phyloP scores from a whole-genome alignment of 345 rosid species.

The Brassica nigra region DNA sequence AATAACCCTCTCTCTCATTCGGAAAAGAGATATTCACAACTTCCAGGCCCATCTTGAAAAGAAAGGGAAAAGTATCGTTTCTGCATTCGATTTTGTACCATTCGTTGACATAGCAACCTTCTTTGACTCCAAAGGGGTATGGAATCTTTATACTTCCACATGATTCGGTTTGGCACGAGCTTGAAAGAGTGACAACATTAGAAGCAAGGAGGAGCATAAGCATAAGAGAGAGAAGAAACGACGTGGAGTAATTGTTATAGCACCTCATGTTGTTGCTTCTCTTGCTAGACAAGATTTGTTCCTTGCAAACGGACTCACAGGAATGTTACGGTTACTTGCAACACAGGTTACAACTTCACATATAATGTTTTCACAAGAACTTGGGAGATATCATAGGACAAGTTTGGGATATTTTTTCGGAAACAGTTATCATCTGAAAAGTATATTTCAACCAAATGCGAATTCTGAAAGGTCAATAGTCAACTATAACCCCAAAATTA shows the following conservation, averaged over 20 bases:
- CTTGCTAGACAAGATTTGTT: neutral
- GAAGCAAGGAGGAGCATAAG: neutral
- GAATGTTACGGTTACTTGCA: neutral
- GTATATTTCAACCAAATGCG: no score
- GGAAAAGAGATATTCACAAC: conserved; percentile 30
- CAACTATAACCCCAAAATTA: no score
- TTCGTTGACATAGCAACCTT: conserved; percentile 25
- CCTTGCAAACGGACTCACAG: neutral
- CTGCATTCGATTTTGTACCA: conserved; percentile 26
- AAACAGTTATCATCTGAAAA: no score
- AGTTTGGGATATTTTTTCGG: no score
- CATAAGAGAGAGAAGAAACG: neutral
- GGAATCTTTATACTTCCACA: conserved; percentile 48
- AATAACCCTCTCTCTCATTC: neutral
- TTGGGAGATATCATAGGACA: no score
- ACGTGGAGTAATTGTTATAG: neutral
- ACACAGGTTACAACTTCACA: neutral
- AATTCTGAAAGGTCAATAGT: no score
- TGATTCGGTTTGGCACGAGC: conserved; percentile 16
- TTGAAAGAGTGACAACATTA: neutral
- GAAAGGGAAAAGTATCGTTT: conserved; percentile 4
- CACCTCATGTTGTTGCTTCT: neutral
- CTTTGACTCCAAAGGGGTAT: conserved; percentile 43
- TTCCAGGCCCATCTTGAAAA: neutral
- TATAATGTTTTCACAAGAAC: no score